These are phyloP conservation scores for Aspergillus sp. DNA, from an alignment of 2,329 filamentous ascomycete genomes.

Conservation along the genomic window DNA sequence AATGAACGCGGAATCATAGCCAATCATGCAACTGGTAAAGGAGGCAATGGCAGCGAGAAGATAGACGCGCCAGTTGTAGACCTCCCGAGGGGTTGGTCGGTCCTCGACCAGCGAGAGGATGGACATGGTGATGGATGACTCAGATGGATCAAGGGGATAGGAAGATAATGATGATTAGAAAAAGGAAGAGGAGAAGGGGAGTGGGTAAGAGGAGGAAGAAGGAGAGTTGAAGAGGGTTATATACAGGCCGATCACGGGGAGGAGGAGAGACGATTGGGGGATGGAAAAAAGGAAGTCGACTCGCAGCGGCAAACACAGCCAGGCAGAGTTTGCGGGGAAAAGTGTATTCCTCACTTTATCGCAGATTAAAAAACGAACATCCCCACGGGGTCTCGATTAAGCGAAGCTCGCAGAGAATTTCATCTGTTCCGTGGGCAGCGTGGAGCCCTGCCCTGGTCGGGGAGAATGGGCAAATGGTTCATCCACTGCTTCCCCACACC, in stretches of 20 bases:
- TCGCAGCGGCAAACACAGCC: no score
- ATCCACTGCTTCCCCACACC: not conserved
- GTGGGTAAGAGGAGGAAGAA: constrained; percentile 8
- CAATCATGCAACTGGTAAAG: constrained; percentile 63
- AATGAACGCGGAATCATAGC: constrained; percentile 76
- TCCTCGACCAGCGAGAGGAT: constrained; percentile 48
- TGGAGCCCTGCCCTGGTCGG: not conserved
- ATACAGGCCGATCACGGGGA: not conserved
- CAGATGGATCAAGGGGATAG: not conserved
- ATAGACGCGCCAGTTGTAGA: constrained; percentile 66
- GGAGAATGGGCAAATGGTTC: constrained; percentile 3
- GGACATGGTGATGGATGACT: constrained; percentile 36
- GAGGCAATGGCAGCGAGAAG: constrained; percentile 59
- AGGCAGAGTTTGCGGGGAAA: not conserved
- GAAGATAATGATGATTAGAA: constrained; percentile 7
- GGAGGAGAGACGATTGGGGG: not conserved
- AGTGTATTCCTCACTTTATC: not conserved
- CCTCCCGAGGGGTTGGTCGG: constrained; percentile 59
- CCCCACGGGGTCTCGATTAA: constrained; percentile 16
- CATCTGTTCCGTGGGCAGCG: not conserved
- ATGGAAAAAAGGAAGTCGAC: not conserved
- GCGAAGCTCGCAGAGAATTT: not conserved
- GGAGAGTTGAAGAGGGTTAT: constrained; percentile 4
- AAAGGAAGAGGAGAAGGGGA: constrained; percentile 16
- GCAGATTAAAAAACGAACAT: not conserved